Conservation (phyloP, 208 protist genomes). For the Acanthamoeba triangularis region DNA sequence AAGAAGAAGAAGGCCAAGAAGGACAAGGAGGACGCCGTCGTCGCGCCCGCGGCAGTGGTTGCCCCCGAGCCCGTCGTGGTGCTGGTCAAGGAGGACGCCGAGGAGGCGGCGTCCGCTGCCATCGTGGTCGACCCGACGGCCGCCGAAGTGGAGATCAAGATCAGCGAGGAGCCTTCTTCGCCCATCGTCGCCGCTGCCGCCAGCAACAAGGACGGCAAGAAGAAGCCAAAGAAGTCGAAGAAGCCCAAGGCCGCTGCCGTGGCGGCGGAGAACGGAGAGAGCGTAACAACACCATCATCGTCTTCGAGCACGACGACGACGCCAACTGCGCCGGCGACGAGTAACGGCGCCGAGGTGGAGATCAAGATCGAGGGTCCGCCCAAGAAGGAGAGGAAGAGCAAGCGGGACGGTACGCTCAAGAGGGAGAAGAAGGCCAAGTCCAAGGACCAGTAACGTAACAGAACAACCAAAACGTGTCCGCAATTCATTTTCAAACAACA, state of each 20-base stretch:
- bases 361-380: constrained; percentile 43
- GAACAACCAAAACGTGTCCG: too few species aligned
- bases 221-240: background rate
- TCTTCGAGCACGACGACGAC: background rate
- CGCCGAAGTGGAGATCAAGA: constrained; percentile 16
- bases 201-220: background rate
- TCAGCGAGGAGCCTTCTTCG: background rate
- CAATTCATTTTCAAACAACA: background rate
- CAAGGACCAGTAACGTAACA: background rate
- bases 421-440: background rate
- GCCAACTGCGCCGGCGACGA: background rate
- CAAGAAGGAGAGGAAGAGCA: constrained; percentile 31
- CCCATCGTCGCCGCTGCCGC: background rate
- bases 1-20: background rate
- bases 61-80: background rate
- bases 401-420: background rate
- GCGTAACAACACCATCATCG: background rate
- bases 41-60: background rate
- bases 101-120: background rate
- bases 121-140: background rate
- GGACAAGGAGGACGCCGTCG: background rate
- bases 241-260: background rate
- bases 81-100: background rate
- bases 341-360: background rate
- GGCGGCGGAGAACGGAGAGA: background rate